Base-by-base conservation (phyloP, 768 basidiomycete genomes). In the Naganishia kalamii region DNA sequence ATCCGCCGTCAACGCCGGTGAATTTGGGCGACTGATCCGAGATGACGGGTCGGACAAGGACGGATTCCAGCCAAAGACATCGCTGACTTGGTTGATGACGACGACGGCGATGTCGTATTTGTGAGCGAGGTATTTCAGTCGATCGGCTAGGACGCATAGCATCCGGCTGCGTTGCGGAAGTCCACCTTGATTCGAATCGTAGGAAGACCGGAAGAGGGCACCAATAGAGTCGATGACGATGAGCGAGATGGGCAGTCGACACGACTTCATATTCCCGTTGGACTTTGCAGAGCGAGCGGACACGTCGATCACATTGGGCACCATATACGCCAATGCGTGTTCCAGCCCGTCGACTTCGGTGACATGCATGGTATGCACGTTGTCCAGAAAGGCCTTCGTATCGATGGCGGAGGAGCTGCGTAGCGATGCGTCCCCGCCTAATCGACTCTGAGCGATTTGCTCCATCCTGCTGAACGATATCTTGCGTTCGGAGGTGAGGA, bases 181-280 rank as follows among this genome's bases (percentile, higher is more conserved):
- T 1, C 85, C 85, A 7, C 79, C 72, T 3, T 86, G 83, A 8
- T 83, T 84, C 1, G 84, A 84, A 70, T 85, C 85, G 63, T 82
- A 82, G 15, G 80, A 79, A 0, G 84, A 82, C 69, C 89, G 87
- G 71, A 97, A 88, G 17, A 96, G 83, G 50, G 93, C 90, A 0
- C 88, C 86, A 46, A 99, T 81, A 0, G 91, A 87, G 78, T 99
- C 96, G 65, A 99, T 83, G 61, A 99, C 79, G 54, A 99, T 70
- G 15, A 97, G 82, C 62, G 84, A 87, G 33, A 96, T 80, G 0
- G 89, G 90, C 67, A 75, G 59, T 21, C 49, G 29, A 4, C 21
- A 76, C 21, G 13, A 25, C 70, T 21, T 77, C 72, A 8, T 73
- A 72, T 6, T 75, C 65, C 54, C 79, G 33, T 40, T n/a, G 2